Base-by-base conservation (phyloP, 2,329 filamentous ascomycete species). In the Clarireedia monteithiana region DNA sequence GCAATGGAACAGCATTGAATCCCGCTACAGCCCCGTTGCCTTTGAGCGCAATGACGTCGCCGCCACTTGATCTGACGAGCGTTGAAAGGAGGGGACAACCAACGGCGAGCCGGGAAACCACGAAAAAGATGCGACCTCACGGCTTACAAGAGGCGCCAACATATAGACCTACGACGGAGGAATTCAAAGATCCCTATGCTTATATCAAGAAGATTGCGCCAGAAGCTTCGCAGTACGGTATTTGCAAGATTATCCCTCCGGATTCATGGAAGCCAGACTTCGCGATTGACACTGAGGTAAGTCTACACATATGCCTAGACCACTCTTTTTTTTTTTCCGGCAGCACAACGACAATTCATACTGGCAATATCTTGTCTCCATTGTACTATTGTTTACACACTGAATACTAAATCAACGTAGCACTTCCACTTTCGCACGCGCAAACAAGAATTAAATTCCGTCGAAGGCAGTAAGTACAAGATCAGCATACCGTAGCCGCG, bases 371-470 rank as follows among this genome's bases (percentile, higher is more conserved):
- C 15, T n/a, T 24, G 5, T 10, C 27, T 52, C 27, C 3, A 23
- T 39, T 47, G n/a, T 17, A 23, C 46, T 10, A 14, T 9, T 27
- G 17, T 20, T 36, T 26, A 4, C 9, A 30, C 47, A 34, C 12
- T 24, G 38, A 51, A 52, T 59, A 57, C 67, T 71, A 58, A 58
- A 70, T 58, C 53, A 42, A 60, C 62, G 63, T 68, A 96, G 91
- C 89, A 85, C 72, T 99, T 99, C 68, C 94, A 99, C 71, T 99
- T 99, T 69, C 85, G 91, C 62, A 99, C 94, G 14, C 84, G 94
- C 69, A 91, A 95, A 70, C 94, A 99, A 71, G 92, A 97, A 72
- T 78, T 99, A 59, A 99, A 99, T 72, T 95, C 91, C 15, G 90
- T 97, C 49, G 94, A 99, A 86, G 94, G 94, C 79, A 94, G 91